Evolutionary conservation across 2,329 filamentous ascomycete species (phyloP), one percentile per base, ranked within the genome.

Genomic region (Chaetomiaceae sp.): DNA sequence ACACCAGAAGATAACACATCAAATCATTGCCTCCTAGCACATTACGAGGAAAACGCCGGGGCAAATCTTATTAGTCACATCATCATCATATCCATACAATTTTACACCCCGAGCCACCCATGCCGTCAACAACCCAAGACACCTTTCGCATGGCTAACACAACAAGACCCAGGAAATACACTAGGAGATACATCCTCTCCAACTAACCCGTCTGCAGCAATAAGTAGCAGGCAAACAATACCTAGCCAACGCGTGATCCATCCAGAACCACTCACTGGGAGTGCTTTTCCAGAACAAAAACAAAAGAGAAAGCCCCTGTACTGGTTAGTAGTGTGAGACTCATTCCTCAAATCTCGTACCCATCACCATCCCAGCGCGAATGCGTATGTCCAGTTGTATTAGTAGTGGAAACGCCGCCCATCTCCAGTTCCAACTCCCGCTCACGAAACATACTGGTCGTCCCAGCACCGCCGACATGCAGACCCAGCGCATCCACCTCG

Each of bases 361-460:
- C 43, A 13, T 43, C 40, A 10, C 16, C 23, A 18, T 16, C 20
- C 10, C 29, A n/a, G 13, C 44, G n/a, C 16, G 18, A n/a, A n/a
- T n/a, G n/a, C n/a, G n/a, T n/a, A n/a, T n/a, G n/a, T n/a, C n/a
- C n/a, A n/a, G n/a, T n/a, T n/a, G n/a, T n/a, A n/a, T n/a, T n/a
- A n/a, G n/a, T n/a, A n/a, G n/a, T n/a, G n/a, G n/a, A n/a, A n/a
- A n/a, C 33, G 8, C 37, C 30, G 1, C 21, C 36, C 34, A 50
- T 50, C 41, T 49, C 25, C 52, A 51, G 11, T 40, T 55, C 53
- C 5, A 51, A 5, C 48, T 51, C 53, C 32, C 48, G 42, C 47
- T 54, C 53, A 9, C 48, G 38, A 29, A 48, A 51, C 33, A 48
- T 21, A 8, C 38, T 52, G 9, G 27, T 5, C 2, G 10, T 36